These are phyloP conservation scores for Scedosporium aurantiacum DNA, from an alignment of 2,329 filamentous ascomycete genomes.

Conservation along the genomic window DNA sequence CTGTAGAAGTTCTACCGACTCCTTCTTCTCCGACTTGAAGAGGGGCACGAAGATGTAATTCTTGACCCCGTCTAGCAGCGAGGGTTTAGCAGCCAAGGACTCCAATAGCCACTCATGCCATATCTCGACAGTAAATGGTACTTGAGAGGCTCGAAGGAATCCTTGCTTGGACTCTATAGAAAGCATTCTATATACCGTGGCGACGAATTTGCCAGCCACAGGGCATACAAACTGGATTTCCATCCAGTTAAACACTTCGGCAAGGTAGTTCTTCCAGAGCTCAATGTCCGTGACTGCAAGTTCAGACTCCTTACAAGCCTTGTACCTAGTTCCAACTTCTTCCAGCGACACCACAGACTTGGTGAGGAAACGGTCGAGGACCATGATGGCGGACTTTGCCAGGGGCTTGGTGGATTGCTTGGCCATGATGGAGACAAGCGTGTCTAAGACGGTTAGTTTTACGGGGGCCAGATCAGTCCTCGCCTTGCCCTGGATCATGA, in stretches of 20 bases:
- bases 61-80: slow-evolving; percentile 51
- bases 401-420: slow-evolving; percentile 50
- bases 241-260: slow-evolving; percentile 44
- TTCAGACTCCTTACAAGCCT: slow-evolving; percentile 16
- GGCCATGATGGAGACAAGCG: slow-evolving; percentile 47
- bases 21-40: slow-evolving; percentile 45
- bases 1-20: slow-evolving; percentile 46
- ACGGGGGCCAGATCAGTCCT: slow-evolving; percentile 23
- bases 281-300: slow-evolving; percentile 22
- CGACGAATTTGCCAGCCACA: slow-evolving; percentile 49
- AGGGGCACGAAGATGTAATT: slow-evolving; percentile 53
- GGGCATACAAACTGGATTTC: slow-evolving; percentile 45
- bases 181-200: slow-evolving; percentile 42
- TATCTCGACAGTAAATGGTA: slow-evolving; percentile 24
- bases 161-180: slow-evolving; percentile 20
- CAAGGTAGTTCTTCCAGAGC: slow-evolving; percentile 40
- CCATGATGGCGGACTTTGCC: slow-evolving; percentile 59
- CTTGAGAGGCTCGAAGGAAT: not conserved
- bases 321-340: slow-evolving; percentile 33
- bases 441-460: slow-evolving; percentile 35
- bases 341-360: slow-evolving; percentile 44
- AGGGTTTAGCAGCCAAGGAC: slow-evolving; percentile 35
- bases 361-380: slow-evolving; percentile 52
- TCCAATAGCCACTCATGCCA: slow-evolving; percentile 49
- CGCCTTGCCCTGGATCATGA: slow-evolving; percentile 39